phyloP scores from a whole-genome alignment of 2,329 filamentous ascomycete genomes.

The Catunica adiposa region DNA sequence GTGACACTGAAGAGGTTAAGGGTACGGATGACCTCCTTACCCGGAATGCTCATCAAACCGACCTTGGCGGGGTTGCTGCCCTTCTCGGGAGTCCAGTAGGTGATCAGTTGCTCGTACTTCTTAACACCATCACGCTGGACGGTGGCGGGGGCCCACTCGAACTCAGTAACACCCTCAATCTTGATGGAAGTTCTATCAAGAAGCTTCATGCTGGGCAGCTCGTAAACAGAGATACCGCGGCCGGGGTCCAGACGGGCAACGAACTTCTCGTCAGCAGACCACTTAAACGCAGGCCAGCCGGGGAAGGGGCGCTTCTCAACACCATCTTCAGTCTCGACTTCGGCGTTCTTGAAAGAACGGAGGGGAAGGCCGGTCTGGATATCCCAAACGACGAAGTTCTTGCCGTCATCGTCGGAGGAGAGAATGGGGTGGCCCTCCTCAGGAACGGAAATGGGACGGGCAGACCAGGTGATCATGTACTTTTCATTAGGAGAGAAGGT shows the following conservation, averaged over 20 bases:
- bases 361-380: slow-evolving; percentile 77
- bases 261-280: slow-evolving; percentile 95
- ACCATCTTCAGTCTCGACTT: slow-evolving; percentile 43
- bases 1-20: slow-evolving; percentile 96
- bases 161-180: slow-evolving; percentile 91
- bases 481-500: slow-evolving; percentile 90
- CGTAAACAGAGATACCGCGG: slow-evolving; percentile 80
- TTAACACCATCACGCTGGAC: slow-evolving; percentile 72
- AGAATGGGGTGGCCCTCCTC: slow-evolving; percentile 74
- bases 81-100: slow-evolving; percentile 97
- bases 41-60: slow-evolving; percentile 86
- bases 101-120: slow-evolving; percentile 87
- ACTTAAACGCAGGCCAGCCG: slow-evolving; percentile 93
- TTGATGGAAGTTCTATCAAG: slow-evolving; percentile 86
- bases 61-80: slow-evolving; percentile 97
- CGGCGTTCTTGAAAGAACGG: slow-evolving; percentile 83
- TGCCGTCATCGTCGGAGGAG: slow-evolving; percentile 84
- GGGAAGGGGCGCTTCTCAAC: slow-evolving; percentile 65
- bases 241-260: slow-evolving; percentile 81
- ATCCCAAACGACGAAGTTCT: slow-evolving; percentile 99
- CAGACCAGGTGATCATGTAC: slow-evolving; percentile 93
- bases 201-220: slow-evolving; percentile 74
- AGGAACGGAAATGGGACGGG: slow-evolving; percentile 78
- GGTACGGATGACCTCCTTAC: slow-evolving; percentile 83
- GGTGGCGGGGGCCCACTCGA: slow-evolving; percentile 86